phyloP scores from a whole-genome alignment of 352 stramenopile genomes.

The Blastocystis sp. region DNA sequence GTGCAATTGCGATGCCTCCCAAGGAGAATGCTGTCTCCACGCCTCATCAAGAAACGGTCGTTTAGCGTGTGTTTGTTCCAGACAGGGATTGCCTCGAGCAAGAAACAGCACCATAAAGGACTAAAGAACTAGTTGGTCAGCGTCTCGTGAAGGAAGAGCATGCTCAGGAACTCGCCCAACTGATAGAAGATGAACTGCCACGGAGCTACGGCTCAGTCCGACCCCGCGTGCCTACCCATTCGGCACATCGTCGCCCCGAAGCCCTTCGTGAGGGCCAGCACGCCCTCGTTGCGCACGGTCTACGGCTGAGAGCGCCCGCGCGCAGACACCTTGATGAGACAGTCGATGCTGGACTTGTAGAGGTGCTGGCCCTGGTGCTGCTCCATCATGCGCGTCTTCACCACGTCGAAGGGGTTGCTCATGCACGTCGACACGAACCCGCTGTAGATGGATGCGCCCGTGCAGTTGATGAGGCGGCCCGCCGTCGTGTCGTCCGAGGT shows the following conservation, averaged over 20 bases:
- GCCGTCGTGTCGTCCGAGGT: background rate
- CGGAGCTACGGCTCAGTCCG: background rate
- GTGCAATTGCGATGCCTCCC: too few relatives aligned
- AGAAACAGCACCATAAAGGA: too few relatives aligned
- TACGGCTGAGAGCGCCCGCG: background rate
- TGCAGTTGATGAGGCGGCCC: constrained; percentile 29
- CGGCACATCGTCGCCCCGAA: constrained; percentile 40
- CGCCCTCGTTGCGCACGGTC: constrained; percentile 28
- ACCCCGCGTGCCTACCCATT: constrained; percentile 22
- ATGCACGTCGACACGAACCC: constrained; percentile 48
- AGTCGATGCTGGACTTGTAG: constrained; percentile 46
- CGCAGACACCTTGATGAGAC: constrained; percentile 31
- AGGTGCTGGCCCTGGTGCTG: constrained; percentile 49
- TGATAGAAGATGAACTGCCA: constrained; percentile 69
- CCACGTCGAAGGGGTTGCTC: constrained; percentile 56
- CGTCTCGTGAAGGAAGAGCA: constrained; percentile 34
- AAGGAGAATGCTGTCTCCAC: too few relatives aligned
- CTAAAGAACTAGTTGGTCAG: constrained; percentile 10
- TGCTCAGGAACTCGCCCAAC: constrained; percentile 50
- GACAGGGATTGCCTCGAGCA: too few relatives aligned
- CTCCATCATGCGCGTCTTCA: constrained; percentile 55
- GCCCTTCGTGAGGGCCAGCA: constrained; percentile 28
- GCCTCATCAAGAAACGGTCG: too few relatives aligned
- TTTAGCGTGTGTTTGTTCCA: too few relatives aligned
- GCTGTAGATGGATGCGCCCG: constrained; percentile 36